Evolutionary conservation across 805 yeast genomes (phyloP).

Genomic region (Wickerhamomyces pijperi): DNA sequence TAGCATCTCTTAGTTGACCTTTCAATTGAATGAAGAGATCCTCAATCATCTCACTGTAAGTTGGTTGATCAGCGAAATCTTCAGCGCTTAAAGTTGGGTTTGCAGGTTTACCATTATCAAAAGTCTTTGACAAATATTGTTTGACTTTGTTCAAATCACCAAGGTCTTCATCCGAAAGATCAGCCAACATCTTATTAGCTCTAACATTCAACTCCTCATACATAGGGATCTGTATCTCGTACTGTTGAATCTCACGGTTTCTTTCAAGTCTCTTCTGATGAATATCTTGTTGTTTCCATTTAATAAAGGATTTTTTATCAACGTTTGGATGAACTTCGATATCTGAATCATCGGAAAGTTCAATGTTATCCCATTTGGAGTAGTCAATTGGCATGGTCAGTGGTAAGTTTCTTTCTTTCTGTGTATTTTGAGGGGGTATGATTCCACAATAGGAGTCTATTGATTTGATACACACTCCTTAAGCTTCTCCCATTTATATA

Average conservation of each 20-base stretch:
- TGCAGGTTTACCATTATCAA: conserved; percentile 52
- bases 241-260: conserved; percentile 63
- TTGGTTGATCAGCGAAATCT: conserved; percentile 25
- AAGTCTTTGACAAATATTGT: conserved; percentile 33
- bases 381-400: conserved; percentile 90
- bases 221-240: conserved; percentile 73
- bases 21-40: conserved; percentile 73
- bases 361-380: conserved; percentile 96
- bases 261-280: conserved; percentile 85
- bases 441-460: no score
- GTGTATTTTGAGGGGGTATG: no score
- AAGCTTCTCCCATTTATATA: no score
- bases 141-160: conserved; percentile 22
- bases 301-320: conserved; percentile 82
- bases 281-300: conserved; percentile 95
- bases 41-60: conserved; percentile 88
- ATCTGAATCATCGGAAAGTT: conserved; percentile 93
- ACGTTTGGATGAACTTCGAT: conserved; percentile 97
- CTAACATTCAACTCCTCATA: conserved; percentile 64
- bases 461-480: no score
- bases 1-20: conserved; percentile 41
- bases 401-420: no score
- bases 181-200: conserved; percentile 49
- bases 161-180: conserved; percentile 29
- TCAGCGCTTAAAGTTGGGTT: conserved; percentile 34